phyloP scores from a whole-genome alignment of 2,329 filamentous ascomycete species.

The Podosphaera leucotricha region DNA sequence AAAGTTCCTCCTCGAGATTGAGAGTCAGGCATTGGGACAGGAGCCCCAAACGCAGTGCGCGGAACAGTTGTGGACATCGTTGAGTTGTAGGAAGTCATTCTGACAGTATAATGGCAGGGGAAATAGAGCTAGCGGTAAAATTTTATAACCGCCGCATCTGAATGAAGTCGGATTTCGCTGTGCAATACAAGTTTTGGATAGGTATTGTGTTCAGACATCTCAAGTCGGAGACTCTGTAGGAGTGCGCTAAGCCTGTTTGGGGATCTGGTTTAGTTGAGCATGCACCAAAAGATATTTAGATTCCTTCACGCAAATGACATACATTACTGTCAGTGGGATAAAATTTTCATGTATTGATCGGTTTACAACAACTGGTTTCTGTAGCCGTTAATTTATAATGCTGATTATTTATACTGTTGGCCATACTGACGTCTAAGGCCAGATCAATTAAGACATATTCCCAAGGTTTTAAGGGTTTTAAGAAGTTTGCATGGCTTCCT shows the following conservation, averaged over 20 bases:
- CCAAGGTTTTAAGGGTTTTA: too few species aligned
- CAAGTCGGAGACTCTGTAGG: not conserved
- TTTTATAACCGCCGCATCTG: conserved; percentile 14
- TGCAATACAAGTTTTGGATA: not conserved
- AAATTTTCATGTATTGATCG: too few species aligned
- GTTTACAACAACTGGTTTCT: too few species aligned
- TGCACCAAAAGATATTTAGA: too few species aligned
- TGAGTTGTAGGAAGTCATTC: conserved; percentile 21
- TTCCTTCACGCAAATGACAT: too few species aligned
- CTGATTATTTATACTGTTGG: too few species aligned
- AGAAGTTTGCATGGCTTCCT: too few species aligned
- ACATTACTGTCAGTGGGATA: too few species aligned
- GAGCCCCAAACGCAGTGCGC: conserved; percentile 23
- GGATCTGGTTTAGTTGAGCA: not conserved
- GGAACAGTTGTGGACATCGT: conserved; percentile 17
- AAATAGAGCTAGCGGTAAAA: conserved; percentile 3
- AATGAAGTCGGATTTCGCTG: not conserved
- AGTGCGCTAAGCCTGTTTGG: not conserved
- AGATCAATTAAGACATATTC: too few species aligned
- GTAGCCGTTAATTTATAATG: too few species aligned
- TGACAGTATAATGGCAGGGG: conserved; percentile 6
- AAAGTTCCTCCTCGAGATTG: conserved; percentile 63
- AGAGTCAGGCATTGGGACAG: conserved; percentile 19
- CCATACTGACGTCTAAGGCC: too few species aligned
- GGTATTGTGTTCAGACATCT: not conserved